These are phyloP conservation scores for Eimeria maxima DNA, from an alignment of 169 alveolate genomes.

Conservation along the genomic window DNA sequence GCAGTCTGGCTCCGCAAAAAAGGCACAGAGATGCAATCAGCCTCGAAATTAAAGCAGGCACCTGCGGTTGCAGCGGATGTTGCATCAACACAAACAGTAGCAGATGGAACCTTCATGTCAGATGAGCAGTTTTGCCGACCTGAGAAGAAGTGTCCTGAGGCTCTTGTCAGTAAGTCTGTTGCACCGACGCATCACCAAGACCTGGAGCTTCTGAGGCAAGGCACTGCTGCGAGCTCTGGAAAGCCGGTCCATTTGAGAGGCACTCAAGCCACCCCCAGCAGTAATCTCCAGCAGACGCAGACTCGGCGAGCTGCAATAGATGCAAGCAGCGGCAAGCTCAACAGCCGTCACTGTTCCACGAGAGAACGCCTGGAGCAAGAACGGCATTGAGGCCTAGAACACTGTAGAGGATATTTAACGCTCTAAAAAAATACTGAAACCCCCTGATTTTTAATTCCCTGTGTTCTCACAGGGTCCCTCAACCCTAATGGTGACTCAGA, in stretches of 20 bases:
- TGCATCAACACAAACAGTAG: not conserved
- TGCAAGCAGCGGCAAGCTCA: conserved; percentile 17
- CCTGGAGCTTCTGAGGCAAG: conserved; percentile 66
- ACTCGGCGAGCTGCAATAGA: conserved; percentile 68
- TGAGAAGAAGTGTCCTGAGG: conserved; percentile 63
- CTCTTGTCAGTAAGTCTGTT: conserved; percentile 51
- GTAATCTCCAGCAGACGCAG: conserved; percentile 69
- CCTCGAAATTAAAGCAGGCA: not conserved
- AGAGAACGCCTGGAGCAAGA: not conserved
- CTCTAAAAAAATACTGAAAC: not conserved
- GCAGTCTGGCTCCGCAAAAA: conserved; percentile 46
- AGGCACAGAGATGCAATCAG: not conserved
- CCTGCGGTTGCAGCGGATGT: not conserved
- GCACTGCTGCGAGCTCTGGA: conserved; percentile 62
- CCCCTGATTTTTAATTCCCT: not conserved
- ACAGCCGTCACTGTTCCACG: not conserved
- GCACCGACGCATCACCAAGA: conserved; percentile 73
- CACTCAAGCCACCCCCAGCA: conserved; percentile 59
- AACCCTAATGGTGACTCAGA: not conserved
- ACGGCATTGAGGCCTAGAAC: not conserved
- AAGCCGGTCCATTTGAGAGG: conserved; percentile 60
- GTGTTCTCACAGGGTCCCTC: not conserved
- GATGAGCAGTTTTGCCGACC: not conserved
- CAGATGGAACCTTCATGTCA: not conserved
- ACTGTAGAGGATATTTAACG: too few species aligned